These are phyloP conservation scores for Magnaporthiopsis incrustans DNA, from an alignment of 2,329 filamentous ascomycete genomes.

Conservation along the genomic window DNA sequence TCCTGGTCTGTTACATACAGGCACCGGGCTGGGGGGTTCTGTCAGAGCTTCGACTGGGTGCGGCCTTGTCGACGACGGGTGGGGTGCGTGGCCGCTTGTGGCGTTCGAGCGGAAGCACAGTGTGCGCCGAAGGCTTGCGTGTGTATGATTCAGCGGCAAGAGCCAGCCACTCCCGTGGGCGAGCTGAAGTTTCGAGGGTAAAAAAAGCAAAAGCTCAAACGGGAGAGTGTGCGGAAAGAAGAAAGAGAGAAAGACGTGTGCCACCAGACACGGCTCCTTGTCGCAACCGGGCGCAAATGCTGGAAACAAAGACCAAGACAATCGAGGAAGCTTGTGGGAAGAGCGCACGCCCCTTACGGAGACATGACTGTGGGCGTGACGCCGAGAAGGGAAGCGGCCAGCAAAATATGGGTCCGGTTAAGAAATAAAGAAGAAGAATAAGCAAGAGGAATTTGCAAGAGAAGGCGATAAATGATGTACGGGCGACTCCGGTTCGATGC, in stretches of 20 bases:
- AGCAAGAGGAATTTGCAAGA: background rate
- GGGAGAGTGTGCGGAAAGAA: background rate
- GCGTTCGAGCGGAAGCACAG: background rate
- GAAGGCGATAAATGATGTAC: background rate
- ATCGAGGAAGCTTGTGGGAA: background rate
- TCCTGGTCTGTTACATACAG: constrained; percentile 1
- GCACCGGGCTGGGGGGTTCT: background rate
- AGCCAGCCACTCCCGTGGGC: background rate
- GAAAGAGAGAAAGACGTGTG: background rate
- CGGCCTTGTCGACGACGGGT: background rate
- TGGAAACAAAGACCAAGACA: constrained; percentile 6
- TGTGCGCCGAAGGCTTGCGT: background rate
- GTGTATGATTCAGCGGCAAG: background rate
- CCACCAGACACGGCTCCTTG: background rate
- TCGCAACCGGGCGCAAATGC: constrained; percentile 16
- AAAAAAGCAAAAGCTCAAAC: background rate
- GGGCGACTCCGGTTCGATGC: background rate
- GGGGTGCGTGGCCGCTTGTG: background rate
- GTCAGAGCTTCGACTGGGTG: constrained; percentile 2
- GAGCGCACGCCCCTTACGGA: background rate
- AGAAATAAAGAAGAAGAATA: background rate
- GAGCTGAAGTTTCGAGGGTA: background rate
- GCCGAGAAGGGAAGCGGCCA: background rate
- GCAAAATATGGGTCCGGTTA: background rate
- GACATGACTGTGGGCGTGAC: background rate